Evolutionary conservation across 345 rosid species (phyloP), one percentile per base, ranked within the genome.

Genomic region (Combretum micranthum): DNA sequence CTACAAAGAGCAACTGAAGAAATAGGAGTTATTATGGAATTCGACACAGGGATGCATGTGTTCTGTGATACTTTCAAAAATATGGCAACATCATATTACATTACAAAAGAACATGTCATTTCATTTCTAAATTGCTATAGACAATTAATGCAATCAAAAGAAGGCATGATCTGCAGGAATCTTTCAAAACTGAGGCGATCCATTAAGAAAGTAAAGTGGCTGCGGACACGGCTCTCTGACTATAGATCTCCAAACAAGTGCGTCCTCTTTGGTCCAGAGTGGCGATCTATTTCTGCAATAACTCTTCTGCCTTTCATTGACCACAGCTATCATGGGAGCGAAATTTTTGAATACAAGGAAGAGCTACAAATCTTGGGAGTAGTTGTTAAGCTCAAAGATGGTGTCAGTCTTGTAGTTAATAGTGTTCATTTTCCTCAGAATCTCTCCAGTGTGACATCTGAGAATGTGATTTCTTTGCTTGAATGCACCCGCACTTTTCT

Each of bases 251-350:
- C 88, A 12, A 49, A 18, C 12, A 74, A 79, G 0, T 85, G 88
- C 64, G 80, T 88, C 44, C 71, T 88, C 22, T 81, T 52, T 68
- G 72, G 78, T n/a, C 62, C 66, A 0, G 75, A 70, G 0, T 88
- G 96, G 96, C 67, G 73, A 51, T 69, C 80, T 15, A 74, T 88
- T 26, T 68, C 73, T 42, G 64, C 69, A 10, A 72, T 86, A 17
- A 60, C 84, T 7, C 47, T 57, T 47, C 94, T 88, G 20, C 96
- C 94, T 12, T 70, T 82, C 18, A 64, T 88, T 44, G 79, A 82
- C 8, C 56, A 79, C 15, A 65, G 61, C 37, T 79, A 60, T 63
- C 81, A 76, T 43, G 87, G 90, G 10, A 55, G 55, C 13, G 59
- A 10, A 50, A 83, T 86, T 64, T 71, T 75, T 20, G 59, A 66